Evolutionary conservation across 179 eudicot species (phyloP), one percentile per base, ranked within the genome.

Genomic region (Spergularia azorica): DNA sequence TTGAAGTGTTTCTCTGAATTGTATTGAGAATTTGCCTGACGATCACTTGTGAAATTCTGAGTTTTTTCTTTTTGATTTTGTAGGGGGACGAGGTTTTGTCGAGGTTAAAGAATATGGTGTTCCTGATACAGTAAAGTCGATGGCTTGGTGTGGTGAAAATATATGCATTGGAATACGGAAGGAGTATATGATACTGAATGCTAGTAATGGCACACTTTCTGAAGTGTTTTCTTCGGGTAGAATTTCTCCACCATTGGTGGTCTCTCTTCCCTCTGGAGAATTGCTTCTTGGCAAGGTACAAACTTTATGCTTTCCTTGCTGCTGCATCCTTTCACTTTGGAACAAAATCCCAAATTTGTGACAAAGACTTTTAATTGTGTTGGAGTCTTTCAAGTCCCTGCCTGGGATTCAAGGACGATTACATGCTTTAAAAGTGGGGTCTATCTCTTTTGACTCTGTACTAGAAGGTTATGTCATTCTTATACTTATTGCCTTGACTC

Each of bases 121-220:
- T 67, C 97, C 98, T 18, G 99, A 96, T 79, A 82, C 79, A 38
- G 96, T 94, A 69, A 96, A 96, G 79, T 96, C 99, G 48, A 85
- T 96, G 92, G 84, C 97, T 75, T 96, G 99, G 99, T 94, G 97
- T 86, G 99, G 99, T 69, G 99, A 96, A 82, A 94, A 96, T 79
- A 86, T 96, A 84, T 96, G 99, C 83, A 79, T 96, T 83, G 99
- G 99, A 67, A 84, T 96, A 70, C 88, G 88, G 72, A 91, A 90
- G 86, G 99, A 94, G 79, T 96, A 96, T 72, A 87, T 86, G 85
- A 90, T 96, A 75, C 85, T 96, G 77, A 96, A 92, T 87, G 67
- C 96, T 59, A 85, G 88, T 20, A 96, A 78, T 76, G 99, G 99
- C 81, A 84, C 92, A 66, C 77, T 91, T 67, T 84, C 93, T 67